Evolutionary conservation across 2,329 filamentous ascomycete species (phyloP), one percentile per base, ranked within the genome.

Genomic region (Drechmeria coniospora): DNA sequence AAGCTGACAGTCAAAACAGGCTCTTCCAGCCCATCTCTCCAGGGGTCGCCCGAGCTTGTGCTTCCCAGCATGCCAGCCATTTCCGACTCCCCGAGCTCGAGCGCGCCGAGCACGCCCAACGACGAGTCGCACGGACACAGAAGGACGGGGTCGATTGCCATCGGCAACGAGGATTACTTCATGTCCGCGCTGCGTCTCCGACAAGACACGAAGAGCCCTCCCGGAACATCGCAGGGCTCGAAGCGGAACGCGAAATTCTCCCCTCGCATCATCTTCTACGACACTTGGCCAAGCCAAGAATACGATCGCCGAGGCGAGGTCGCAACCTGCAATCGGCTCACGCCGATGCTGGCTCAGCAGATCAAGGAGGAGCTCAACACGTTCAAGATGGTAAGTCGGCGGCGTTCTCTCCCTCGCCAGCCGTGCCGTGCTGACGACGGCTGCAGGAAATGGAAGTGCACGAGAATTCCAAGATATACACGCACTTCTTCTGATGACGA

Each of bases 361-460:
- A 98, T 98, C 59, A 95, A 95, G 59, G 90, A 98, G 59, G 90
- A 98, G 60, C 71, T 98, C 43, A 98, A 98, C 59, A 92, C 77
- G 43, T 98, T 98, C 67, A 98, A 98, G 56, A 98, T 98, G 90
- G 47, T 50, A 25, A 25, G 42, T 37, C 15, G 1, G 39, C 20
- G 20, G 12, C 12, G 20, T 4, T 11, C 10, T 11, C 12, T 9
- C 10, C 5, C 7, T 6, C 18, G 5, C 12, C 20, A 21, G 10
- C 10, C 9, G 20, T 11, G 20, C 5, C 10, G 12, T 21, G 10
- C 61, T 69, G 53, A 70, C 42, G 12, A 21, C 8, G 8, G 11
- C 10, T 29, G 21, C 36, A 95, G 90, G 90, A 98, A 63, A 98
- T 98, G 90, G 90, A 95, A 64, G 90, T 98, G 46, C 90, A 98